Conservation (phyloP, 2,329 filamentous ascomycete genomes). For the Elsinoe batatas region DNA sequence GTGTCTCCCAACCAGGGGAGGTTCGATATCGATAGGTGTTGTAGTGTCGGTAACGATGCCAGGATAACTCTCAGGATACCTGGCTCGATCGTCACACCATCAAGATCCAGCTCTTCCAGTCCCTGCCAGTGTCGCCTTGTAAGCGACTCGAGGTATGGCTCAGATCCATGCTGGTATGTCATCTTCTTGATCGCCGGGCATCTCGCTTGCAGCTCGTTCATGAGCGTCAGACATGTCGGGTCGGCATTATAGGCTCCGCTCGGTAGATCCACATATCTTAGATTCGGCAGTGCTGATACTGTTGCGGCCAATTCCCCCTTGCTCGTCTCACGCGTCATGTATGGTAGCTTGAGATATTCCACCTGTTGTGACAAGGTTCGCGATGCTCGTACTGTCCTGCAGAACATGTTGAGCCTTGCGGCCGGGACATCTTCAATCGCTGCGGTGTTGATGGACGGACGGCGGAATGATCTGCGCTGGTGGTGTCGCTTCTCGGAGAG, state of each 20-base stretch:
- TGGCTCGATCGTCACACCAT: constrained; percentile 59
- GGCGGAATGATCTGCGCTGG: constrained; percentile 42
- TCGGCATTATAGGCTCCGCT: constrained; percentile 82
- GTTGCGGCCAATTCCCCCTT: constrained; percentile 77
- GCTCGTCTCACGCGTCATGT: constrained; percentile 85
- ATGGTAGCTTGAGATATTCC: constrained; percentile 75
- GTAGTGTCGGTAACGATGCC: constrained; percentile 54
- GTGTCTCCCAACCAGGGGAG: constrained; percentile 64
- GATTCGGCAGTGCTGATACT: constrained; percentile 72
- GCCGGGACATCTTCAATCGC: constrained; percentile 64
- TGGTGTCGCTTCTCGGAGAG: constrained; percentile 66
- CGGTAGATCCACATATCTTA: constrained; percentile 83
- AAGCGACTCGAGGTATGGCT: constrained; percentile 64
- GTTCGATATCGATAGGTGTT: constrained; percentile 64
- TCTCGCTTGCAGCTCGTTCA: constrained; percentile 72
- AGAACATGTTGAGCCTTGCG: constrained; percentile 65
- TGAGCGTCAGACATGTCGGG: constrained; percentile 59
- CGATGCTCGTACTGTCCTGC: constrained; percentile 71
- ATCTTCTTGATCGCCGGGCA: constrained; percentile 83
- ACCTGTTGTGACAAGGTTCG: constrained; percentile 60
- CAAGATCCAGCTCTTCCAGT: constrained; percentile 64
- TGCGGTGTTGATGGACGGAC: constrained; percentile 34
- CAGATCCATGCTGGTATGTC: constrained; percentile 69
- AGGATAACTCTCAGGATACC: constrained; percentile 61
- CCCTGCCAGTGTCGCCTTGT: constrained; percentile 57